These are phyloP conservation scores for Penicillium bovifimosum DNA, from an alignment of 495 filamentous ascomycete genomes.

Conservation along the genomic window DNA sequence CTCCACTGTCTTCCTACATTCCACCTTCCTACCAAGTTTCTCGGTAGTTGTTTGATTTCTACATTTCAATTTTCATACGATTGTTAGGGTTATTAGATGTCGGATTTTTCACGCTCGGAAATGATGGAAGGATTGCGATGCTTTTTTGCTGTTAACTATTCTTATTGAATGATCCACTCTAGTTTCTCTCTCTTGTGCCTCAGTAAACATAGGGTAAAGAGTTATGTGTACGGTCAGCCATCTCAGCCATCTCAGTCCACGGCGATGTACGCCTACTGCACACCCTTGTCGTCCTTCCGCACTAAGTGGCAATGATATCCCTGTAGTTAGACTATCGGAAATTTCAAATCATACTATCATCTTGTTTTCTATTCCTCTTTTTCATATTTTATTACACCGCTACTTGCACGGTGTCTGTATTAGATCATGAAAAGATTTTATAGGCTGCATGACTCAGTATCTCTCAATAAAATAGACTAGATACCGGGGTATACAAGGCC, in stretches of 20 bases:
- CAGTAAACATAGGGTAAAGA: neutral
- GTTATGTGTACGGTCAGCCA: too few species aligned
- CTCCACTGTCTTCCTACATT: too few species aligned
- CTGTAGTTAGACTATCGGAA: neutral
- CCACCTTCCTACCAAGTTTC: neutral
- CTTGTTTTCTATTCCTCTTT: neutral
- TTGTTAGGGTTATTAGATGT: neutral
- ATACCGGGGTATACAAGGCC: too few species aligned
- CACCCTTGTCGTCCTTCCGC: neutral
- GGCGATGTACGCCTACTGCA: neutral
- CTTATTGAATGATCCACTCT: neutral
- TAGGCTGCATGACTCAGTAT: neutral
- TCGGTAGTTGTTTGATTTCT: neutral
- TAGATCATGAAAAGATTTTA: neutral
- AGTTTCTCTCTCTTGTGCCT: neutral
- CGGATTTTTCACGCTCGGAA: neutral
- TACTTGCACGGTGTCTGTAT: neutral
- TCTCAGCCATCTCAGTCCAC: neutral
- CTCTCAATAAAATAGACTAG: too few species aligned
- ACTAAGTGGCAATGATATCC: neutral
- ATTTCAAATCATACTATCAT: neutral
- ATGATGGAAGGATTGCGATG: slow-evolving; percentile 2
- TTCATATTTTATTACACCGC: neutral
- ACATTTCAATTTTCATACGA: neutral
- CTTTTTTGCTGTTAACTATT: neutral